Base-by-base conservation (phyloP, 371 early-diverging fungal species). In the Actinomucor elegans region DNA sequence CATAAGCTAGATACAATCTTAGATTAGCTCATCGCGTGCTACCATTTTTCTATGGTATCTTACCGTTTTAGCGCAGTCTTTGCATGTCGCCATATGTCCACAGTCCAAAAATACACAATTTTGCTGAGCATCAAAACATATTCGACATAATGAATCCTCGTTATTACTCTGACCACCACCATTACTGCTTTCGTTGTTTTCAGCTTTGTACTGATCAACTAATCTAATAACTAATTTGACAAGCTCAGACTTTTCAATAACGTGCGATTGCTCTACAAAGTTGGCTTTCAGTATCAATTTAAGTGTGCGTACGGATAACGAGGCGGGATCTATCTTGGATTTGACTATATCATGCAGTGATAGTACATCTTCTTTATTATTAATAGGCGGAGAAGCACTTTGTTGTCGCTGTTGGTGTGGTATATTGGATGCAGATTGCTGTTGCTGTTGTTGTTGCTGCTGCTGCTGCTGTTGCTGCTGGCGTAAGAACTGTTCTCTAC, bases 21-120 rank as follows among this genome's bases (percentile, higher is more conserved):
- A 5, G 31, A 27, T 26, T n/a, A 14, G 42, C 15, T 9, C 5
- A 34, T 11, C 20, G n/a, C 6, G 17, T 28, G 20, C 47, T 27
- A 33, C 46, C 32, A 2, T 52, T 3, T 26, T 0, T 32, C 14
- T 37, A 29, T 33, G 1, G 10, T 24, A 12, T 17, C 41, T 64
- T 69, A 73, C 77, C 67, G 71, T 65, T 48, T 79, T 73, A 5
- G 76, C 86, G 48, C 86, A 86, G 14, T 80, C 80, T 75, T 79
- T 76, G 55, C 86, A 82, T 21, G 82, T 68, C 6, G 71, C 78
- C 74, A 84, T 75, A 69, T 86, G 86, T 17, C 85, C 83, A 59
- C 75, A 72, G 23, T 75, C 64, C 28, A 86, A 55, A 57, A 83
- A 73, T 9, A 86, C 83, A 59, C 83, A 83, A 40, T 86, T 84